Base-by-base conservation (phyloP, 148 eudicot species). In the Beta vulgaris region DNA sequence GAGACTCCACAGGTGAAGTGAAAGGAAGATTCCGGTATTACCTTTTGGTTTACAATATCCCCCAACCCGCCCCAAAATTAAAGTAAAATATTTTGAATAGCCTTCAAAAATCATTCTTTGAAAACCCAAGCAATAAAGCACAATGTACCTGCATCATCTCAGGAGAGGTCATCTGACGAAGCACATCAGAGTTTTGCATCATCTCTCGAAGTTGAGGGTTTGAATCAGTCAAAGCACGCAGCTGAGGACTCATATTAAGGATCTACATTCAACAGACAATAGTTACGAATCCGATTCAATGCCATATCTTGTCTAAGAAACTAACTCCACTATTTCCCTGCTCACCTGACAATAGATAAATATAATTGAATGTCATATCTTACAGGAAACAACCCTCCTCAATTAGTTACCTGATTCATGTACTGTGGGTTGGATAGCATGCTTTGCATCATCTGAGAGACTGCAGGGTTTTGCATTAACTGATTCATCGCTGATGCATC, bases 381-480 rank as follows among this genome's bases (percentile, higher is more conserved):
- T n/a, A n/a, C n/a, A n/a, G n/a, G n/a, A n/a, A n/a, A n/a, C n/a
- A n/a, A n/a, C n/a, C 29, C 42, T 59, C 42, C 51, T 42, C 76
- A 78, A 54, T 37, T 15, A 39, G 55, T 62, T 85, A 93, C 98
- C 90, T 89, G 94, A 81, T 90, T 90, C 91, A 93, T 87, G 68
- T 85, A 83, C 59, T 93, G 87, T 66, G 98, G 98, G 77, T 91
- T 88, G 23, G 98, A 93, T 62, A 93, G 88, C 58, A 93, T 72
- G 79, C 86, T 91, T 66, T 91, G 94, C 92, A 89, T 93, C 97
- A 93, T 93, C 85, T 93, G 98, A 25, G 98, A 84, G 73, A 93
- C 82, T 54, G 94, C 97, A 39, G 98, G 98, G 83, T 91, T 89
- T 88, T 91, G 93, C 91, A 93, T 51, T 14, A 93, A 69, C 68